These are phyloP conservation scores for Naganishia kalamii DNA, from an alignment of 768 basidiomycete genomes.

Conservation along the genomic window DNA sequence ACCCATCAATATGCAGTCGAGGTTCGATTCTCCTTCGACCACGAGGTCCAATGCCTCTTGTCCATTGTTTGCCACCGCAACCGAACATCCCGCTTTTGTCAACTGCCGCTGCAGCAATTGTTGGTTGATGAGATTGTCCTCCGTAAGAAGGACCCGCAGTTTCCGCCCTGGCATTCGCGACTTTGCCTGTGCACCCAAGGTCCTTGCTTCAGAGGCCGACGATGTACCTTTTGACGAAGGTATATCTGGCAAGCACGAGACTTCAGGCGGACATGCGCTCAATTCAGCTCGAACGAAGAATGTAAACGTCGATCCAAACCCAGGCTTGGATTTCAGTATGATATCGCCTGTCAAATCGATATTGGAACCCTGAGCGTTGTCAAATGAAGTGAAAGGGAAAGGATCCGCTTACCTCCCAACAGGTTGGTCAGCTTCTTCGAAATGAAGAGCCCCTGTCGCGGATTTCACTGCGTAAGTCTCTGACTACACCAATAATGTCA, in stretches of 20 bases:
- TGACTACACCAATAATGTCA: neutral
- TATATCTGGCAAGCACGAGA: neutral
- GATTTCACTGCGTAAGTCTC: neutral
- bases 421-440: conserved; percentile 28
- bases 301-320: conserved; percentile 25
- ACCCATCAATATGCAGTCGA: conserved; percentile 17
- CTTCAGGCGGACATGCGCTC: neutral
- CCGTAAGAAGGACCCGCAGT: conserved; percentile 15
- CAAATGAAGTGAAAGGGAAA: neutral
- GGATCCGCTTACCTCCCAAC: conserved; percentile 20
- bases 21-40: neutral
- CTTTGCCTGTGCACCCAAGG: neutral
- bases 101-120: conserved; percentile 19
- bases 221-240: neutral
- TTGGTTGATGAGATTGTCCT: conserved; percentile 26
- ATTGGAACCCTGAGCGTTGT: neutral
- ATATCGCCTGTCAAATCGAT: conserved; percentile 20
- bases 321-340: conserved; percentile 24
- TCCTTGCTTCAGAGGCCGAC: neutral
- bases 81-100: conserved; percentile 23
- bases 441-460: conserved; percentile 29
- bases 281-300: conserved; percentile 22
- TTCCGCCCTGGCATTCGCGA: neutral
- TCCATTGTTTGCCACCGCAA: conserved; percentile 22
- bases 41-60: conserved; percentile 25